A percentile compares a stretch with the other conserved stretches of the same genome.
phyloP scores from a whole-genome alignment of 2,329 filamentous ascomycete genomes.

The Coleophoma eucalyptorum region DNA sequence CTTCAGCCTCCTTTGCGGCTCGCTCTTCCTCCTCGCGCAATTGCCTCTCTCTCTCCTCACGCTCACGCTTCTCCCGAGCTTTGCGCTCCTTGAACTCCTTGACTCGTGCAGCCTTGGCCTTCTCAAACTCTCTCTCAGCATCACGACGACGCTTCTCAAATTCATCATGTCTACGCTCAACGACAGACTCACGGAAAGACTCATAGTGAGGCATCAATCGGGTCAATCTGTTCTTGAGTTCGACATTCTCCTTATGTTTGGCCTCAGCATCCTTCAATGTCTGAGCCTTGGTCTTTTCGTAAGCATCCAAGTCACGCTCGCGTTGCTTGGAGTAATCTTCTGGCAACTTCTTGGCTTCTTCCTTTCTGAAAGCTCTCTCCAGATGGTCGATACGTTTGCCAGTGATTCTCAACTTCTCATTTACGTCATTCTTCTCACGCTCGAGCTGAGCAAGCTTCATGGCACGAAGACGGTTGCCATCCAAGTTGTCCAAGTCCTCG shows the following conservation, averaged over 20 bases:
- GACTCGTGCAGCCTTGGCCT: slow-evolving; percentile 81
- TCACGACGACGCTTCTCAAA: slow-evolving; percentile 92
- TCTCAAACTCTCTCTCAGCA: slow-evolving; percentile 89
- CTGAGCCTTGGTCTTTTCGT: slow-evolving; percentile 74
- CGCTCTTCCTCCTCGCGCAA: slow-evolving; percentile 84
- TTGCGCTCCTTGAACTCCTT: slow-evolving; percentile 84
- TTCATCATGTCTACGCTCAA: slow-evolving; percentile 85
- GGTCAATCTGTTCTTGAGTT: slow-evolving; percentile 87
- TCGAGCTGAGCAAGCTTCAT: slow-evolving; percentile 95
- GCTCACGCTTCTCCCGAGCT: slow-evolving; percentile 77
- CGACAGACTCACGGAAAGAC: slow-evolving; percentile 75
- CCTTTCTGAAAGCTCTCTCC: slow-evolving; percentile 93
- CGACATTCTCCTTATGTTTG: slow-evolving; percentile 89
- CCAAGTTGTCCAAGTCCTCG: slow-evolving; percentile 79
- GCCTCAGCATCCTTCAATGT: slow-evolving; percentile 75
- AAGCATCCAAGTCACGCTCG: slow-evolving; percentile 71
- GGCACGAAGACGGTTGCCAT: slow-evolving; percentile 84
- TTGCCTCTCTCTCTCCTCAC: slow-evolving; percentile 77
- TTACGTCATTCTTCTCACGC: slow-evolving; percentile 95
- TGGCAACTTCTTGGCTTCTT: slow-evolving; percentile 87
- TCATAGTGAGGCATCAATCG: slow-evolving; percentile 84
- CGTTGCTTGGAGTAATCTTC: slow-evolving; percentile 84
- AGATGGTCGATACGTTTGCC: slow-evolving; percentile 96
- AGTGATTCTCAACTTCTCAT: slow-evolving; percentile 84
- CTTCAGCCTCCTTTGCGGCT: slow-evolving; percentile 76